These are phyloP conservation scores for Termitomyces sp. DNA, from an alignment of 768 basidiomycete species.

Conservation along the genomic window DNA sequence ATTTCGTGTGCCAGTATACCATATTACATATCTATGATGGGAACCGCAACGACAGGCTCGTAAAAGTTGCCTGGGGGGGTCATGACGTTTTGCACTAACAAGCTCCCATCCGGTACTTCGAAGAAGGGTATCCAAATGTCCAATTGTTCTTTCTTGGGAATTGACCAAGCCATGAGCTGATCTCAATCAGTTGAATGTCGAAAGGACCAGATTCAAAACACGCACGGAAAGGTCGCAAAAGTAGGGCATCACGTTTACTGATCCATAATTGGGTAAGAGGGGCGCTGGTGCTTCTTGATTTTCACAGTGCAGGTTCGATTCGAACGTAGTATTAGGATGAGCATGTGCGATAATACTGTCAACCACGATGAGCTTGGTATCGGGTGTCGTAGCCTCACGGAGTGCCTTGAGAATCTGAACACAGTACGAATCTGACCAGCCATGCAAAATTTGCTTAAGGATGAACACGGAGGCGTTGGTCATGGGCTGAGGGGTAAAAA, in stretches of 20 bases:
- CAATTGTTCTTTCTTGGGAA: constrained; percentile 7
- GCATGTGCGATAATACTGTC: constrained; percentile 28
- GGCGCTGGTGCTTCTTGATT: not conserved
- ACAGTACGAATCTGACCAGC: constrained; percentile 29
- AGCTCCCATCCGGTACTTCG: constrained; percentile 7
- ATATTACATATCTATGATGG: not conserved
- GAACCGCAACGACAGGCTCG: constrained; percentile 5
- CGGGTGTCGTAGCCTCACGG: constrained; percentile 19
- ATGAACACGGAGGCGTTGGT: constrained; percentile 30
- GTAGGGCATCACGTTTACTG: constrained; percentile 3
- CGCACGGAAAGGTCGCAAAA: not conserved
- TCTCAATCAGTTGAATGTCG: too few relatives aligned
- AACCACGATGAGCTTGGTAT: constrained; percentile 30
- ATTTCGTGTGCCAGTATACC: too few relatives aligned
- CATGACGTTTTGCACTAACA: not conserved
- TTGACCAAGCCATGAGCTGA: constrained; percentile 13
- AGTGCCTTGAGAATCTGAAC: constrained; percentile 22
- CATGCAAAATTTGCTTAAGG: constrained; percentile 29
- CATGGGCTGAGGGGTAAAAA: constrained; percentile 30
- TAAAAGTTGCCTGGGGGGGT: constrained; percentile 1
- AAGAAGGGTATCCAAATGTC: constrained; percentile 2
- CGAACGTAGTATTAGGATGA: constrained; percentile 7
- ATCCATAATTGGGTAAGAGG: constrained; percentile 6
- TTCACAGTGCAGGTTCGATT: not conserved
- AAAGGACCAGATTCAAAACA: too few relatives aligned